Percentiles rank a stretch among this genome's conserved stretches.
phyloP scores from a whole-genome alignment of 192 early-diverging fungal genomes.

The Backusella westeae region DNA sequence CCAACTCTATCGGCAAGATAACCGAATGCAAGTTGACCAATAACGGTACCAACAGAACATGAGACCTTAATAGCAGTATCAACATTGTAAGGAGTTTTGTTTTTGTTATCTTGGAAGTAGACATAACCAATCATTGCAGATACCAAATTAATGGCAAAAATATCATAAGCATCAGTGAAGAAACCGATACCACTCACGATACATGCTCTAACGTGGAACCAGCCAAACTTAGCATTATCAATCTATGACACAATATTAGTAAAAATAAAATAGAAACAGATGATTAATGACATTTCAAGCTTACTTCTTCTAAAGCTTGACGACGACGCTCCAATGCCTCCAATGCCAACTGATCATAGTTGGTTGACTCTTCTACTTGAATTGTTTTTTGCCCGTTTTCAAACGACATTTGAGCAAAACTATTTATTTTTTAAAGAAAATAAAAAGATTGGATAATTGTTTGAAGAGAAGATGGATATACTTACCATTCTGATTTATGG shows the following conservation, averaged over 20 bases:
- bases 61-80: slow-evolving; percentile 91
- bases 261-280: background rate
- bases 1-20: slow-evolving; percentile 86
- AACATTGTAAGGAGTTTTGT: slow-evolving; percentile 58
- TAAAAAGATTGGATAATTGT: background rate
- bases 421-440: background rate
- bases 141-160: slow-evolving; percentile 89
- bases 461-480: background rate
- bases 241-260: slow-evolving; percentile 32
- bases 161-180: slow-evolving; percentile 93
- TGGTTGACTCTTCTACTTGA: background rate
- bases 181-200: slow-evolving; percentile 77
- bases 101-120: slow-evolving; percentile 45
- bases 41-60: slow-evolving; percentile 83
- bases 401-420: background rate
- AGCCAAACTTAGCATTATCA: slow-evolving; percentile 74
- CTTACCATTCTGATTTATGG: background rate
- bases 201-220: slow-evolving; percentile 76
- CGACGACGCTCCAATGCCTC: slow-evolving; percentile 19
- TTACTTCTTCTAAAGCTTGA: slow-evolving; percentile 24
- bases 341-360: background rate
- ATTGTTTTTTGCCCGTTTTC: slow-evolving; percentile 1
- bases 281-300: background rate
- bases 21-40: slow-evolving; percentile 88
- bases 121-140: slow-evolving; percentile 80